phyloP scores from a whole-genome alignment of 1,284 basidiomycete species.

The Anthracocystis setariae region DNA sequence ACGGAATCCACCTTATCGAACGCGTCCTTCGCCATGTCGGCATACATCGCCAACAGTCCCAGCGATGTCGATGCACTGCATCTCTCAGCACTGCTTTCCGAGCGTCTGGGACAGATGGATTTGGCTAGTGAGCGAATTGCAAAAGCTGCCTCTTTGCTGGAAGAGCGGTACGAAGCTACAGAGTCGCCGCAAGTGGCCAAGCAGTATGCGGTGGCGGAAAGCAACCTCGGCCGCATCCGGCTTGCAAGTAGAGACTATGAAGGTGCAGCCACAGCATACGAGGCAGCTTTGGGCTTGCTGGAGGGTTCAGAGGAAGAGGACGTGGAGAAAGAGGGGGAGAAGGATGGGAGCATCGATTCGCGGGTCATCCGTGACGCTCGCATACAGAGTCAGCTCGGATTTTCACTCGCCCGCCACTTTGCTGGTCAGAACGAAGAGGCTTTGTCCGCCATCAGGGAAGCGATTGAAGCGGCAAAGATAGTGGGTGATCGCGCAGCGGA shows the following conservation, averaged over 20 bases:
- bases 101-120: slow-evolving; percentile 79
- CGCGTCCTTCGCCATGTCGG: slow-evolving; percentile 81
- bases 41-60: slow-evolving; percentile 78
- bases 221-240: slow-evolving; percentile 82
- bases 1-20: slow-evolving; percentile 31
- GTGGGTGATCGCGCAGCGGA: background rate
- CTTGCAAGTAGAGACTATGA: slow-evolving; percentile 75
- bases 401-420: slow-evolving; percentile 30
- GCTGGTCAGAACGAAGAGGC: slow-evolving; percentile 13
- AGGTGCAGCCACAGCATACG: slow-evolving; percentile 77
- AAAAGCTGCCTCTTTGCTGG: slow-evolving; percentile 79
- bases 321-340: slow-evolving; percentile 66
- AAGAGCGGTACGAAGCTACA: slow-evolving; percentile 85
- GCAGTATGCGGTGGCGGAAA: slow-evolving; percentile 82
- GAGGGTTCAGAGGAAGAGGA: slow-evolving; percentile 69
- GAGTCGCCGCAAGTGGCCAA: slow-evolving; percentile 82
- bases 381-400: slow-evolving; percentile 23
- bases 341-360: slow-evolving; percentile 10
- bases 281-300: slow-evolving; percentile 79
- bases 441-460: slow-evolving; percentile 13
- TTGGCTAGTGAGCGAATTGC: slow-evolving; percentile 74
- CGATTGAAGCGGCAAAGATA: slow-evolving; percentile 7
- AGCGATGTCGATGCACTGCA: slow-evolving; percentile 81
- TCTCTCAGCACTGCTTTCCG: slow-evolving; percentile 85
- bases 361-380: slow-evolving; percentile 9